phyloP scores from a whole-genome alignment of 495 filamentous ascomycete genomes.

The Astrothelium subdiscretum region DNA sequence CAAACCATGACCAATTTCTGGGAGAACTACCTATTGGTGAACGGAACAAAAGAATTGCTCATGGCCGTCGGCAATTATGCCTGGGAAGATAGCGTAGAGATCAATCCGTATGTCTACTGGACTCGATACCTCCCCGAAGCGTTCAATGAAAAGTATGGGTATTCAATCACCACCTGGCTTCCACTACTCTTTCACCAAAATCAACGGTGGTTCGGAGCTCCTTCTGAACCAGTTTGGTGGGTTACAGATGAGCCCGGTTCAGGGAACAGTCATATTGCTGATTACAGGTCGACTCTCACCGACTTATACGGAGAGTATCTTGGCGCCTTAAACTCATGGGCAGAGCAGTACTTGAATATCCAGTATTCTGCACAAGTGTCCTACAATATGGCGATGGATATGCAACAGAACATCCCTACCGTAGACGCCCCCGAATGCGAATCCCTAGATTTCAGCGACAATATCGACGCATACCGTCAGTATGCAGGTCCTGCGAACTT shows the following conservation, averaged over 20 bases:
- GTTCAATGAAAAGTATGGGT: background rate
- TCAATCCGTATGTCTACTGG: constrained; percentile 5
- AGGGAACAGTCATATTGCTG: constrained; percentile 15
- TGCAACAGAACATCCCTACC: constrained; percentile 27
- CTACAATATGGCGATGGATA: constrained; percentile 40
- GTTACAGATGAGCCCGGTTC: constrained; percentile 17
- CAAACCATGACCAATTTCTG: constrained; percentile 34
- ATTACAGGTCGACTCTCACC: constrained; percentile 26
- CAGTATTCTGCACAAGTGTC: constrained; percentile 36
- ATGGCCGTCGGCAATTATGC: constrained; percentile 19
- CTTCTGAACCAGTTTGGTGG: background rate
- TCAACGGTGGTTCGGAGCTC: constrained; percentile 10
- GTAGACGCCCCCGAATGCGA: constrained; percentile 40
- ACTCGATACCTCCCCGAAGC: background rate
- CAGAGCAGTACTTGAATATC: constrained; percentile 4
- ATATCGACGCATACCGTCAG: constrained; percentile 36
- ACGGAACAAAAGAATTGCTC: constrained; percentile 25
- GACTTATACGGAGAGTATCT: constrained; percentile 31
- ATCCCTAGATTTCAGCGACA: constrained; percentile 30
- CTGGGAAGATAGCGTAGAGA: constrained; percentile 38
- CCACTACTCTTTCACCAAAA: constrained; percentile 29
- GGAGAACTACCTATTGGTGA: constrained; percentile 33
- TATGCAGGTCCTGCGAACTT: constrained; percentile 34
- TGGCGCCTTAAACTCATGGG: constrained; percentile 25
- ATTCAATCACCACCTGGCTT: constrained; percentile 23